Conservation (phyloP, 1,284 basidiomycete species). For the Peniophora sp. region DNA sequence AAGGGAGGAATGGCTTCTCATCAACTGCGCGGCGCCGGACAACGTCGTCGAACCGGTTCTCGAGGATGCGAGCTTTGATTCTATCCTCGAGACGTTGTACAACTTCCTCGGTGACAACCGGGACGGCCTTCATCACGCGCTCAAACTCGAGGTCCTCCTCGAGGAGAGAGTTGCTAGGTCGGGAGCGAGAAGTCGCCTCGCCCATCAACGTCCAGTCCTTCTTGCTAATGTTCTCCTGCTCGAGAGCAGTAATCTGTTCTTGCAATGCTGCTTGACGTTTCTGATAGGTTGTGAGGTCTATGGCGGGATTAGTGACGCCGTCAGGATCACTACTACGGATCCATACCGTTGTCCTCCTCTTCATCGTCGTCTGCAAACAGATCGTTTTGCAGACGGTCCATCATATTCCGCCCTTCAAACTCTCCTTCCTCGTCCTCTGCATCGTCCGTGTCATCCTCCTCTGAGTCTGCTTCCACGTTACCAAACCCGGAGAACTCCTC, state of each 20-base stretch:
- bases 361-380: slow-evolving; percentile 59
- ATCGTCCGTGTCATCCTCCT: slow-evolving; percentile 17
- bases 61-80: slow-evolving; percentile 88
- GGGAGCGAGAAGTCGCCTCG: slow-evolving; percentile 75
- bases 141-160: slow-evolving; percentile 97
- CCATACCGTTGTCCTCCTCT: slow-evolving; percentile 28
- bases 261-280: slow-evolving; percentile 51
- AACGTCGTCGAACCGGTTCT: slow-evolving; percentile 88
- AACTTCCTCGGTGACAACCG: slow-evolving; percentile 85
- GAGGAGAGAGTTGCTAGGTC: slow-evolving; percentile 88
- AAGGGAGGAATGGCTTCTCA: slow-evolving; percentile 86
- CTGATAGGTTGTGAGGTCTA: slow-evolving; percentile 54
- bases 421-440: slow-evolving; percentile 16
- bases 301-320: slow-evolving; percentile 3
- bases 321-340: slow-evolving; percentile 3
- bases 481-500: slow-evolving; percentile 4
- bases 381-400: slow-evolving; percentile 58
- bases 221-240: slow-evolving; percentile 62
- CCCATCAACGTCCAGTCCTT: slow-evolving; percentile 91
- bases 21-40: slow-evolving; percentile 73
- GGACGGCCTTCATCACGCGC: slow-evolving; percentile 78
- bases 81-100: slow-evolving; percentile 82
- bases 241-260: slow-evolving; percentile 63
- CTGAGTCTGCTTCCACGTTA: slow-evolving; percentile 18
- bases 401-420: slow-evolving; percentile 28